Evolutionary conservation across 1,284 basidiomycete species (phyloP).

Genomic region (Ceratobasidium sp.): DNA sequence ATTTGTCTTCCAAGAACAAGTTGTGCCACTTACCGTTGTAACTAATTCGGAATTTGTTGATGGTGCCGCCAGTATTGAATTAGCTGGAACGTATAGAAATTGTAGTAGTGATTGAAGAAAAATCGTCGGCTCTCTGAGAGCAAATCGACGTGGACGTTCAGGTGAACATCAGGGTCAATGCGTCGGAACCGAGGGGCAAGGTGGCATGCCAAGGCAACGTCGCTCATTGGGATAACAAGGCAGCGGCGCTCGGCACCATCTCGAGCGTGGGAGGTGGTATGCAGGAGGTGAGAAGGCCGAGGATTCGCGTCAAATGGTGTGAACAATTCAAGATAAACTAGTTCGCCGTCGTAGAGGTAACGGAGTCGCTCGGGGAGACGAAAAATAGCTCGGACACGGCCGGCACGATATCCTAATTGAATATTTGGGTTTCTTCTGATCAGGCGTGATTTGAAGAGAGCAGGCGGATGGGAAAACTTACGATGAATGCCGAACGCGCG

Average conservation of each 20-base stretch:
- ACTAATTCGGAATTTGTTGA: too few relatives aligned
- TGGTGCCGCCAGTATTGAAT: constrained; percentile 47
- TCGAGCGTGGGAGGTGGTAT: background rate
- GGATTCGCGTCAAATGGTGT: background rate
- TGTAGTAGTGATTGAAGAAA: constrained; percentile 24
- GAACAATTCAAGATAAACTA: constrained; percentile 21
- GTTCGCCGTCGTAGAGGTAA: background rate
- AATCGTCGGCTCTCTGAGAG: background rate
- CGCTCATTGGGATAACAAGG: background rate
- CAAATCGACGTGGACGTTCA: background rate
- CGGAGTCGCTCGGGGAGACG: background rate
- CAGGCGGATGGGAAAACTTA: background rate
- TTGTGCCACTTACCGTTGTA: too few relatives aligned
- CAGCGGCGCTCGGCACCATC: background rate
- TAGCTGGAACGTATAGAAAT: background rate
- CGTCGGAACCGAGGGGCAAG: constrained; percentile 14
- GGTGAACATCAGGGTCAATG: background rate
- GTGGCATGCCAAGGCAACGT: constrained; percentile 3
- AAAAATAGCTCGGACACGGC: constrained; percentile 25
- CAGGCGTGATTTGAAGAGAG: too few relatives aligned
- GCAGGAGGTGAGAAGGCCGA: background rate
- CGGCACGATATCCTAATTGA: constrained; percentile 20
- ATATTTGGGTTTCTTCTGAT: too few relatives aligned
- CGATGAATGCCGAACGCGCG: background rate
- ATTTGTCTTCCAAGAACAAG: constrained; percentile 89